Base-by-base conservation (phyloP, 176 grass and related monocot species). In the Cenchrus americanus region DNA sequence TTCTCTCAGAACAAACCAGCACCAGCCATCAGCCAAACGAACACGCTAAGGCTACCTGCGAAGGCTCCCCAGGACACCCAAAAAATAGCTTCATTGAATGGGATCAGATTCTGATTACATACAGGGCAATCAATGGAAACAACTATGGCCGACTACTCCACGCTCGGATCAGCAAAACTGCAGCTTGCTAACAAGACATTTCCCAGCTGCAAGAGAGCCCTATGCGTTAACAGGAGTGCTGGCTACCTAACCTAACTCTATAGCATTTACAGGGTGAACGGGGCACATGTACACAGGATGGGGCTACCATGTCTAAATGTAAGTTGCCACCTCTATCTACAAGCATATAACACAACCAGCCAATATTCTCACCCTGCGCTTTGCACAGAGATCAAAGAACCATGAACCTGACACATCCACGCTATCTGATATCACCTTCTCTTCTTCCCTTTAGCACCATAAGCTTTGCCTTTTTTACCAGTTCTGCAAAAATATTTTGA, bases 231-330 rank as follows among this genome's bases (percentile, higher is more conserved):
- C 62, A 84, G 22, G 76, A 88, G 73, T 47, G 82, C 71, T 50
- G 43, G 52, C 82, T 84, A 88, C 69, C 68, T 86, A 79, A 69
- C 76, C 81, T 69, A 84, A 64, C 53, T 72, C 87, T 90, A 84
- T 92, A 84, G 82, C 75, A 89, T 92, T 78, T 90, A 92, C 91
- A 92, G 66, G 87, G 69, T 87, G 79, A 80, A 80, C 7, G 80
- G 77, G 75, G 63, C 61, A 63, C 51, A 41, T 90, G 79, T 87
- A 87, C 89, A 90, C 23, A 41, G 84, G 75, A 62, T 24, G 75
- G 80, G 63, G 80, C 88, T 84, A 90, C 80, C 81, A 83, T 62
- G 34, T 84, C 88, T 87, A 87, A 74, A 90, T 83, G 88, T 90
- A 69, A 90, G 84, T 71, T 87, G 69, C 53, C 75, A 75, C 69